Percentiles rank a stretch among this genome's conserved stretches.
Evolutionary conservation across 1,284 basidiomycete genomes (phyloP).

Genomic region (Ustilago curta): DNA sequence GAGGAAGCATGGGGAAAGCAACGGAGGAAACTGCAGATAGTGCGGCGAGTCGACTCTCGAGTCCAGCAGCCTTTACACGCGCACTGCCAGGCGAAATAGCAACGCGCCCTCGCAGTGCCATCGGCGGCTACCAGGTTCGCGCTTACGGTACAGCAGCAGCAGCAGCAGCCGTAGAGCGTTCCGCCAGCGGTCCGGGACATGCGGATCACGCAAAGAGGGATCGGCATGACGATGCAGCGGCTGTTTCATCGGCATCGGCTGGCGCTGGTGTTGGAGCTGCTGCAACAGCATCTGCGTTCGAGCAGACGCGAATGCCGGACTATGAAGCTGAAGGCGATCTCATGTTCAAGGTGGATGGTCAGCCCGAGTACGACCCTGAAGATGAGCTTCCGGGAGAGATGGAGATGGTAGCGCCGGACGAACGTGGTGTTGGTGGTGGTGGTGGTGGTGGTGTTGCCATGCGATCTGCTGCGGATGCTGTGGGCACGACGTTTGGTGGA

Average conservation of each 20-base stretch:
- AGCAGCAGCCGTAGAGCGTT: slow-evolving; percentile 6
- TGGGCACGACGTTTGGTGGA: slow-evolving; percentile 8
- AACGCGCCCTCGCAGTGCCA: slow-evolving; percentile 11
- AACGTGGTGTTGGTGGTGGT: background rate
- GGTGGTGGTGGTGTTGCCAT: background rate
- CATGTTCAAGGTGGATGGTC: slow-evolving; percentile 41
- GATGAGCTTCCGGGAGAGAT: slow-evolving; percentile 52
- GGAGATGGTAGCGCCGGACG: slow-evolving; percentile 42
- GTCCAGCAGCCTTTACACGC: slow-evolving; percentile 11
- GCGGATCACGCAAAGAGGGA: background rate
- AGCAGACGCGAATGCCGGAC: slow-evolving; percentile 15
- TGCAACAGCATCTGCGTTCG: background rate
- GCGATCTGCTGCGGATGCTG: slow-evolving; percentile 4
- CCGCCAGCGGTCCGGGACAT: slow-evolving; percentile 1
- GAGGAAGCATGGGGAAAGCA: slow-evolving; percentile 9
- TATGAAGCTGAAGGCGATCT: slow-evolving; percentile 48
- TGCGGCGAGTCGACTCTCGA: slow-evolving; percentile 10
- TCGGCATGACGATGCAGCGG: slow-evolving; percentile 2
- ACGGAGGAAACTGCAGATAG: background rate
- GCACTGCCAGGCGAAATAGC: slow-evolving; percentile 12
- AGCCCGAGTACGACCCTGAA: slow-evolving; percentile 39
- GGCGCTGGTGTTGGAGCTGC: background rate
- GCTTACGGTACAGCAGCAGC: slow-evolving; percentile 21
- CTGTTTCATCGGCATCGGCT: background rate
- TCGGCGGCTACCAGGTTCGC: slow-evolving; percentile 21